Conservation (phyloP, 2,329 filamentous ascomycete genomes). For the Trichoderma koningii region DNA sequence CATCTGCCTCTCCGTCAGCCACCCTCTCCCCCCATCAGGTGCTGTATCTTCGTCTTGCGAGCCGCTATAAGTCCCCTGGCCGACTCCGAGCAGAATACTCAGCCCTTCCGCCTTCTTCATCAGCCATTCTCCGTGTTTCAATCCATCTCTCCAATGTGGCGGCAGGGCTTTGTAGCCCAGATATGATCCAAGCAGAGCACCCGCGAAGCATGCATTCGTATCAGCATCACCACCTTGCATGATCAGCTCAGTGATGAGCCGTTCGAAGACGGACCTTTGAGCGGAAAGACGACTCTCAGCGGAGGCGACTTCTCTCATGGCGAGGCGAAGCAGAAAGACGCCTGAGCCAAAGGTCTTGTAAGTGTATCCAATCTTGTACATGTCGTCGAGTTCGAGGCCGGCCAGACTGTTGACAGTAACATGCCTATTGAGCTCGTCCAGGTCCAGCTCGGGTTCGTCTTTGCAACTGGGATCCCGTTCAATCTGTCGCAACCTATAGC, state of each 20-base stretch:
- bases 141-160: constrained; percentile 51
- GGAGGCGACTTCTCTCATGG: constrained; percentile 41
- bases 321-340: constrained; percentile 47
- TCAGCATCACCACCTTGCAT: constrained; percentile 58
- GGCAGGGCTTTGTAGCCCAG: constrained; percentile 51
- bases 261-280: constrained; percentile 45
- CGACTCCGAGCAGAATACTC: constrained; percentile 43
- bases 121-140: constrained; percentile 49
- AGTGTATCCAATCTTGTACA: constrained; percentile 53
- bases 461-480: constrained; percentile 35
- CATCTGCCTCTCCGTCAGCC: constrained; percentile 43
- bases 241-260: constrained; percentile 50
- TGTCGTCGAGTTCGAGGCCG: constrained; percentile 49
- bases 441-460: constrained; percentile 41
- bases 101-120: constrained; percentile 47
- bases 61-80: constrained; percentile 39
- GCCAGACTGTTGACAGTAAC: constrained; percentile 41
- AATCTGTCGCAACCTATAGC: constrained; percentile 27
- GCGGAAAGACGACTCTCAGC: constrained; percentile 28
- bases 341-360: constrained; percentile 56
- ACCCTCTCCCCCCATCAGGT: constrained; percentile 46
- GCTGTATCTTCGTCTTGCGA: constrained; percentile 45
- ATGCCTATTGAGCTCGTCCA: constrained; percentile 47
- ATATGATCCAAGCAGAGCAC: constrained; percentile 51
- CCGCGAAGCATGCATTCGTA: constrained; percentile 56